Conservation (phyloP, 495 filamentous ascomycete genomes). For the Neurospora sp. region DNA sequence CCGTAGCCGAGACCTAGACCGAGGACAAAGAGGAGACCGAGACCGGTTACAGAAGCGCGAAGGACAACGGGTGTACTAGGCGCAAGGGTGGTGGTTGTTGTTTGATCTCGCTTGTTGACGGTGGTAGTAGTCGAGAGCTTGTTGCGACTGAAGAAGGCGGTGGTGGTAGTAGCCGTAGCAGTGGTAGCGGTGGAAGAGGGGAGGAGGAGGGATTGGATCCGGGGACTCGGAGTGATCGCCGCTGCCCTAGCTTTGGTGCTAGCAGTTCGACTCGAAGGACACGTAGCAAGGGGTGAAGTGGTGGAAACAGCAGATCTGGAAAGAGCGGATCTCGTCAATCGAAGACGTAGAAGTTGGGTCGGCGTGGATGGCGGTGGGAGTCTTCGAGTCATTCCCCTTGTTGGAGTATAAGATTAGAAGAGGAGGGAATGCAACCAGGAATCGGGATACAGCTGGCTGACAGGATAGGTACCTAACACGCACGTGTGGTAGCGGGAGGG, state of each 20-base stretch:
- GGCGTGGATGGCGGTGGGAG: not conserved
- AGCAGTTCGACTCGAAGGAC: not conserved
- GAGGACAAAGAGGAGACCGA: constrained; percentile 8
- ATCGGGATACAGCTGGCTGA: not conserved
- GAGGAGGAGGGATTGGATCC: not conserved
- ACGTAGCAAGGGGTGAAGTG: constrained; percentile 1
- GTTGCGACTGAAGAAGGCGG: not conserved
- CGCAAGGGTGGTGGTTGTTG: not conserved
- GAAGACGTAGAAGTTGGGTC: constrained; percentile 1
- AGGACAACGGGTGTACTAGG: not conserved
- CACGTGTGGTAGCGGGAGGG: not conserved
- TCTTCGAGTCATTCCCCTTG: not conserved
- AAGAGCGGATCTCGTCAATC: constrained; percentile 3
- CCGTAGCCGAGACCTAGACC: constrained; percentile 10
- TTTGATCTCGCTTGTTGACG: not conserved
- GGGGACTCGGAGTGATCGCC: not conserved
- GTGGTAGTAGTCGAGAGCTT: not conserved
- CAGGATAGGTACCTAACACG: not conserved
- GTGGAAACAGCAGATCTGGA: not conserved
- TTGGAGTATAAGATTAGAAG: not conserved
- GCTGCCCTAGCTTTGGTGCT: not conserved
- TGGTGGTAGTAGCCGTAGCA: not conserved
- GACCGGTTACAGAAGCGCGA: not conserved
- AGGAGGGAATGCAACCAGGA: constrained; percentile 6
- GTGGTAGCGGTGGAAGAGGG: not conserved